Base-by-base conservation (phyloP, 2,329 filamentous ascomycete species). In the Xylariaceae sp. region DNA sequence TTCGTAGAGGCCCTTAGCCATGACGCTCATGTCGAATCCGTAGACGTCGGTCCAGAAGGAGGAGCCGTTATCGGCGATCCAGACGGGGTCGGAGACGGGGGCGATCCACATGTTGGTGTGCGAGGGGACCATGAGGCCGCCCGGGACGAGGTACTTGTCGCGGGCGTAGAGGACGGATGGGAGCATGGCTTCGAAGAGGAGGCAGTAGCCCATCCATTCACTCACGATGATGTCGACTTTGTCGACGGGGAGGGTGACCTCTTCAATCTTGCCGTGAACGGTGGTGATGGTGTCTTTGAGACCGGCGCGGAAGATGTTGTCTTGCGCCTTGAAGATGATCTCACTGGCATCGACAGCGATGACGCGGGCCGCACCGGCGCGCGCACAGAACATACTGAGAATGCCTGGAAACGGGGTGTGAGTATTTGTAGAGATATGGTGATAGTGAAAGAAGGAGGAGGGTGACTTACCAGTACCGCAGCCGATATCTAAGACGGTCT, bases 131-230 rank as follows among this genome's bases (percentile, higher is more conserved):
- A 97, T 86, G 55, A 97, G 79, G 13, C 92, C 92, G 58, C 85
- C 87, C 0, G 88, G 84, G 61, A 83, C 86, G 23, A 97, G 84
- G 73, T 96, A 97, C 66, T 84, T 86, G 75, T 97, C 92, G 62
- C 92, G 83, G 49, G 93, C 93, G 70, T 86, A 93, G 54, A 97
- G 81, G 18, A 97, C 90, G 53, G 90, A 95, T 64, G 94, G 91
- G 34, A 97, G 85, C 92, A 97, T 97, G 58, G 92, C 91, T 75
- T 97, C 92, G 73, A 95, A 97, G 4, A 97, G 82, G 15, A 97
- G 82, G 64, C 88, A 90, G 73, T 97, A 97, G 35, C 92, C 92
- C 92, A 97, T 97, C 92, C 92, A 97, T 74, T 97, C 92, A 61
- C 90, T 95, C 62, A 97, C 88, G 71, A 97, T 96, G 69, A 97